phyloP scores from a whole-genome alignment of 2,329 filamentous ascomycete species.

The Emmonsiellopsis sp. region DNA sequence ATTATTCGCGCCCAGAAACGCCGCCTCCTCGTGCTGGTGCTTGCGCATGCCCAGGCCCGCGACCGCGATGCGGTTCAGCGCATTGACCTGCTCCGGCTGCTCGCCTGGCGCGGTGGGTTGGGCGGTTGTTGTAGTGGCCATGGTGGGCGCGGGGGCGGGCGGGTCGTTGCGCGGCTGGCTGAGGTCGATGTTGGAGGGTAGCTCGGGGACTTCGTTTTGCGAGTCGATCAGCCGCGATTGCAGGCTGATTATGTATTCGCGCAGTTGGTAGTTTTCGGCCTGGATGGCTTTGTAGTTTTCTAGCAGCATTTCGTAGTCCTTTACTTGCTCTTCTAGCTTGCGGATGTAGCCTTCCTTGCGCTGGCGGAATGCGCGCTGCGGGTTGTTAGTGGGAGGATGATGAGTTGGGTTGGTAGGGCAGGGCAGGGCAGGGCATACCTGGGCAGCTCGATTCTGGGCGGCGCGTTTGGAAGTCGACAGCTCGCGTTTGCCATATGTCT shows the following conservation, averaged over 20 bases:
- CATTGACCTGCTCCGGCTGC: constrained; percentile 29
- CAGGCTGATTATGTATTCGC: constrained; percentile 85
- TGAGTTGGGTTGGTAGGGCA: background rate
- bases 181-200: constrained; percentile 71
- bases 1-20: constrained; percentile 19
- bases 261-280: constrained; percentile 77
- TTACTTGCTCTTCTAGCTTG: constrained; percentile 88
- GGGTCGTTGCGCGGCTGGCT: constrained; percentile 40
- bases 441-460: constrained; percentile 90
- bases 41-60: constrained; percentile 36
- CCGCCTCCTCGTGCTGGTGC: constrained; percentile 28
- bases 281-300: constrained; percentile 72
- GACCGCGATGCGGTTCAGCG: constrained; percentile 34
- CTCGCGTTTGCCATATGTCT: constrained; percentile 69
- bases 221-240: constrained; percentile 78
- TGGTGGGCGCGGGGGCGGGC: constrained; percentile 12
- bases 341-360: constrained; percentile 98
- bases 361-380: constrained; percentile 86
- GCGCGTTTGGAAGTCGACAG: constrained; percentile 92
- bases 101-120: constrained; percentile 10
- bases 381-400: background rate
- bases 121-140: constrained; percentile 6
- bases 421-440: constrained; percentile 52
- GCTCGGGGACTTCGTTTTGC: constrained; percentile 72
- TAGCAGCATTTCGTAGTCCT: constrained; percentile 67